phyloP scores from a whole-genome alignment of 106 monocot species.

The Dendrobium huoshanense region DNA sequence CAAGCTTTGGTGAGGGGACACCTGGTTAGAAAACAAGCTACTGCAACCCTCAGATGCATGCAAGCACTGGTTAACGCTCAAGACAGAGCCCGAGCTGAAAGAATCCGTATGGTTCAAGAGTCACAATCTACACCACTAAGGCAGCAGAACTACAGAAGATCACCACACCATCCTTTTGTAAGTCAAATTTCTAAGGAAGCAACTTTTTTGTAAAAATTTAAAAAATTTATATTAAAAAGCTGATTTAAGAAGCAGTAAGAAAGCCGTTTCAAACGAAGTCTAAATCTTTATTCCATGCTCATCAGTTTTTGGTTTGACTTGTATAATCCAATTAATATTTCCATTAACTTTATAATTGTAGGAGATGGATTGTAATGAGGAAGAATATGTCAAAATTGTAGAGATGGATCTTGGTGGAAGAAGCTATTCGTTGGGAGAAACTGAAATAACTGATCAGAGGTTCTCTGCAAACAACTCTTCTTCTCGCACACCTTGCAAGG shows the following conservation, averaged over 20 bases:
- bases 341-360: constrained; percentile 11
- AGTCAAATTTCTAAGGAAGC: constrained; percentile 7
- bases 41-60: constrained; percentile 42
- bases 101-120: constrained; percentile 25
- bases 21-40: constrained; percentile 50
- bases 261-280: too few species aligned
- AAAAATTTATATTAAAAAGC: too few species aligned
- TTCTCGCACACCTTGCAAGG: neutral
- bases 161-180: constrained; percentile 45
- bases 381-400: constrained; percentile 56
- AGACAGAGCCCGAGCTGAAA: constrained; percentile 28
- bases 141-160: constrained; percentile 17
- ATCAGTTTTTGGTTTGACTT: neutral
- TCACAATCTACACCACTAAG: constrained; percentile 8
- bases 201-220: too few species aligned
- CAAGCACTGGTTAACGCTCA: constrained; percentile 43
- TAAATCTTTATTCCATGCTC: neutral
- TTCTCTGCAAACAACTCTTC: constrained; percentile 11
- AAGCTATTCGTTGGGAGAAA: constrained; percentile 23
- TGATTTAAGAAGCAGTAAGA: too few species aligned
- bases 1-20: constrained; percentile 70
- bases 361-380: constrained; percentile 43
- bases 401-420: constrained; percentile 55
- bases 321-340: too few species aligned
- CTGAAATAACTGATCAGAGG: constrained; percentile 18